Conservation (phyloP, 2,329 filamentous ascomycete species). For the Fusarium sp. region DNA sequence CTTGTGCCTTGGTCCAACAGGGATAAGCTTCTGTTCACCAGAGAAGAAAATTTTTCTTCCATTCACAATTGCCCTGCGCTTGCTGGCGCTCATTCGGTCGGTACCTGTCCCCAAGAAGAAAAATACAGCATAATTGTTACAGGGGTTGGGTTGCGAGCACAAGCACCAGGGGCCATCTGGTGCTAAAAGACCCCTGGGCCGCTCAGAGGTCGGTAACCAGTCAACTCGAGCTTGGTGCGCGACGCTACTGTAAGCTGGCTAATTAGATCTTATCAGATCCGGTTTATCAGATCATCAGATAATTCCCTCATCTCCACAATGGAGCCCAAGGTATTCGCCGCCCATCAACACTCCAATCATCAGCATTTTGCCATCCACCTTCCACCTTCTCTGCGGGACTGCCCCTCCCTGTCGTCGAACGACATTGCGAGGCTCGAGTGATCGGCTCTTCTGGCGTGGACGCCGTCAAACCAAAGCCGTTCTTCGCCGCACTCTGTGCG, state of each 20-base stretch:
- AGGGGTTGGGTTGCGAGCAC: conserved; percentile 17
- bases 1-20: not conserved
- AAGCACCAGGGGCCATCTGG: conserved; percentile 5
- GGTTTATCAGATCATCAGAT: conserved; percentile 68
- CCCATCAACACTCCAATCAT: conserved; percentile 31
- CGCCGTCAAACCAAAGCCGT: conserved; percentile 20
- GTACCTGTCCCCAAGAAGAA: conserved; percentile 26
- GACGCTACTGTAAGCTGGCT: conserved; percentile 36
- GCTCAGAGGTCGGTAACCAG: conserved; percentile 35
- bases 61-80: conserved; percentile 10
- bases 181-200: conserved; percentile 21
- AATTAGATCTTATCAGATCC: conserved; percentile 55
- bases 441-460: conserved; percentile 32
- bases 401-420: conserved; percentile 26
- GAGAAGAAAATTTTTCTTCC: conserved; percentile 22
- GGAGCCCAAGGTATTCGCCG: conserved; percentile 19
- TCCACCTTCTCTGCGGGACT: conserved; percentile 14
- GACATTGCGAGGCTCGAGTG: conserved; percentile 17
- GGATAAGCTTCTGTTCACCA: not conserved
- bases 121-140: conserved; percentile 7
- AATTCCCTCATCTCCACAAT: conserved; percentile 55
- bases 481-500: conserved; percentile 8
- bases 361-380: conserved; percentile 2
- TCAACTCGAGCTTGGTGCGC: conserved; percentile 33
- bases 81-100: conserved; percentile 17